Evolutionary conservation across 129 eudicot genomes (phyloP), one percentile per base, ranked within the genome.

Genomic region (Chrysanthemum seticuspe): DNA sequence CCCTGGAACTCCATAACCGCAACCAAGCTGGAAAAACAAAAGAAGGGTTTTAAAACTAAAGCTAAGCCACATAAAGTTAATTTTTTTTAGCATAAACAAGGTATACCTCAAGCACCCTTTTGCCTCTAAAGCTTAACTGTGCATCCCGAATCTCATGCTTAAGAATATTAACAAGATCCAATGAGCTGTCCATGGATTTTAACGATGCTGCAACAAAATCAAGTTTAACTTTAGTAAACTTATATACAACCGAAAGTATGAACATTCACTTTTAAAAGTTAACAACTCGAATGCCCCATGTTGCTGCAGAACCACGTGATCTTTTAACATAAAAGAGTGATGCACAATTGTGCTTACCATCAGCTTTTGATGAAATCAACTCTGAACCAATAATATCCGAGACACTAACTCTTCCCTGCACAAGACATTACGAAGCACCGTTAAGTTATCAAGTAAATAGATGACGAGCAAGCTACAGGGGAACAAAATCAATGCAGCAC

Each of bases 91-190:
- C 3, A 55, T 29, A 60, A 40, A n/a, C n/a, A 72, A 12, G 73
- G 48, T 23, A 70, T 83, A 89, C 96, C 96, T 89, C 89, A 29
- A 89, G 87, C 55, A 89, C 96, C 77, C 83, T 82, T 86, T 89
- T 89, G 62, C 96, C 96, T 80, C 96, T 79, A 71, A 89, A 89
- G 87, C 91, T 89, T 47, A 89, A 74, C 48, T 86, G 96, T 62
- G 89, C 96, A 71, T 89, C 96, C 67, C 91, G 91, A 70, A 89
- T 89, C 77, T 89, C 96, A 45, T 89, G 87, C 72, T 86, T 89
- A 36, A 89, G 89, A 62, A 80, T 74, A 54, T 89, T 86, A 71
- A 89, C 89, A 72, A 89, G 89, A 82, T 89, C 91, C 67, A 89
- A 71, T 9, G 96, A 82, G 83, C 83, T 86, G 56, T 89, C 96